Percentiles rank a stretch among this genome's conserved stretches.
Conservation (phyloP, 2,329 filamentous ascomycete genomes). For the Sphaerulina musiva region DNA sequence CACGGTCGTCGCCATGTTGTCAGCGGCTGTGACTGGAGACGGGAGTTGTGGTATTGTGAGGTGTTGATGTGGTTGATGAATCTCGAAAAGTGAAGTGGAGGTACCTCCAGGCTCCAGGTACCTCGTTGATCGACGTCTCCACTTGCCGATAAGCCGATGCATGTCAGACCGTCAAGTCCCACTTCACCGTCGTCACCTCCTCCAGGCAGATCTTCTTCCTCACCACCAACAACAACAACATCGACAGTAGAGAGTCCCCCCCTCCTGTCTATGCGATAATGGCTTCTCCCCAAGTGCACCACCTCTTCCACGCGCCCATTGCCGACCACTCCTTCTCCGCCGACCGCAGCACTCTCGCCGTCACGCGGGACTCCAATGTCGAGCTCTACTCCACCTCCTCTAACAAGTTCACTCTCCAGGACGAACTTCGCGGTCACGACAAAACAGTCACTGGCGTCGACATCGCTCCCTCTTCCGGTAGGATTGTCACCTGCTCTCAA, state of each 20-base stretch:
- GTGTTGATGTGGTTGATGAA: not conserved
- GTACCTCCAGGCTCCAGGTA: no score
- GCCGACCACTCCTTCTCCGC: constrained; percentile 97
- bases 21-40: not conserved
- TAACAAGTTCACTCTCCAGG: constrained; percentile 67
- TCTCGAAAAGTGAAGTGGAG: not conserved
- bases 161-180: not conserved
- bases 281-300: constrained; percentile 83
- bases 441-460: constrained; percentile 96
- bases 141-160: not conserved
- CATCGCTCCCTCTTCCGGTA: constrained; percentile 81
- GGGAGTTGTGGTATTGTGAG: not conserved
- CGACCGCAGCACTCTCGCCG: constrained; percentile 79
- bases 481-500: constrained; percentile 96
- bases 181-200: constrained; percentile 14
- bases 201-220: not conserved
- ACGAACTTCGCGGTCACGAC: constrained; percentile 93
- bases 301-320: constrained; percentile 93
- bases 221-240: constrained; percentile 1
- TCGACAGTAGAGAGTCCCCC: constrained; percentile 84
- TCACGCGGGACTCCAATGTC: constrained; percentile 81
- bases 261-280: constrained; percentile 71
- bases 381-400: constrained; percentile 76
- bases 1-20: constrained; percentile 8
- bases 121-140: no score